These are phyloP conservation scores for Adansonia digitata DNA, from an alignment of 345 rosid genomes.

Conservation along the genomic window DNA sequence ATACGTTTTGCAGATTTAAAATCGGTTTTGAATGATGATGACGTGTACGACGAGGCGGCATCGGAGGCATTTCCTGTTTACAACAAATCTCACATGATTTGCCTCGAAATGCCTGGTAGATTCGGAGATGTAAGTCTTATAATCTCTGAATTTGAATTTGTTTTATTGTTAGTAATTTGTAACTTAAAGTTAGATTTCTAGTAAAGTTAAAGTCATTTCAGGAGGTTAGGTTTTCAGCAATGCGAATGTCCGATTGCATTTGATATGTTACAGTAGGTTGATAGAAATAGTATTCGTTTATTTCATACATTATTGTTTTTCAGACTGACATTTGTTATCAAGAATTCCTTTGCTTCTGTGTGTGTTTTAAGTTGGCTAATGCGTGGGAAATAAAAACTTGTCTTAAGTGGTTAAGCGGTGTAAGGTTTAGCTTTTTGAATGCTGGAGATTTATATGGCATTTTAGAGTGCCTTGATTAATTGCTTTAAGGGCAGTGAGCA, in stretches of 20 bases:
- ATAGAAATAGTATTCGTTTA: background rate
- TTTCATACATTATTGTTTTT: background rate
- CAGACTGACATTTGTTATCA: background rate
- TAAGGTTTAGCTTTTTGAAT: background rate
- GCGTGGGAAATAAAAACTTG: background rate
- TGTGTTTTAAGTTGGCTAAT: background rate
- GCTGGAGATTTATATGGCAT: background rate
- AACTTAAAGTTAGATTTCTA: background rate
- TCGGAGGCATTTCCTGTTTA: slow-evolving; percentile 75
- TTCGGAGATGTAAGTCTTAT: slow-evolving; percentile 61
- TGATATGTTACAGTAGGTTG: background rate
- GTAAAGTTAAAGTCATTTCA: background rate
- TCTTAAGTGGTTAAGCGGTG: background rate
- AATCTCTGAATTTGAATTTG: background rate
- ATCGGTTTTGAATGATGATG: slow-evolving; percentile 61
- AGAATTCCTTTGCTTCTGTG: background rate
- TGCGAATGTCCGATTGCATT: background rate
- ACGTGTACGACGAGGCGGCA: slow-evolving; percentile 69
- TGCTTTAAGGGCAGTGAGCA: background rate
- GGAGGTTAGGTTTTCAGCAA: background rate
- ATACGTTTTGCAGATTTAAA: slow-evolving; percentile 53
- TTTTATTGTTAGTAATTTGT: background rate
- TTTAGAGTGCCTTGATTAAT: background rate
- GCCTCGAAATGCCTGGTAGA: slow-evolving; percentile 63
- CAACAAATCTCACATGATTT: slow-evolving; percentile 88